These are phyloP conservation scores for Fusarium sp. DNA, from an alignment of 2,329 filamentous ascomycete genomes.

Conservation along the genomic window DNA sequence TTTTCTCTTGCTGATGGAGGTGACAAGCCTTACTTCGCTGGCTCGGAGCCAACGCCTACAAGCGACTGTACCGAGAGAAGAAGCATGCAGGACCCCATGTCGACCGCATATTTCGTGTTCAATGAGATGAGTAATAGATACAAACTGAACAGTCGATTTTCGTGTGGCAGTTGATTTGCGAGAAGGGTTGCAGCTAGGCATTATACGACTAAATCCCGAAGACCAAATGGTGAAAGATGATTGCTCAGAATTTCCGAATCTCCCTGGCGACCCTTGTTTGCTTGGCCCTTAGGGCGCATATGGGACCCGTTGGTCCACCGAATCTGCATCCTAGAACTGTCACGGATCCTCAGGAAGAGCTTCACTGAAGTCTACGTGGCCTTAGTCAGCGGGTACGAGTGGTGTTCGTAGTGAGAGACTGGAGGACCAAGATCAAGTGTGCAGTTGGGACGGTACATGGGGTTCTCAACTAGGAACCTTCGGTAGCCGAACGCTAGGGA, in stretches of 20 bases:
- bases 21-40: not conserved
- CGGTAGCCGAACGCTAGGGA: not conserved
- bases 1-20: not conserved
- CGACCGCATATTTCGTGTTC: not conserved
- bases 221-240: not conserved
- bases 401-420: not conserved
- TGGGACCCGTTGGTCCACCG: not conserved
- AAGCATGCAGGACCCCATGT: not conserved
- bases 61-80: not conserved
- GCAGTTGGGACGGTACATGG: not conserved
- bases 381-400: not conserved
- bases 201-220: not conserved
- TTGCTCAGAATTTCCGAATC: conserved; percentile 1
- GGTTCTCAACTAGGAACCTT: not conserved
- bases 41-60: not conserved
- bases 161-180: not conserved
- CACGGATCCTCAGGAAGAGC: not conserved
- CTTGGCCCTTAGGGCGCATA: not conserved
- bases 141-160: not conserved
- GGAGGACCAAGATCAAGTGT: not conserved
- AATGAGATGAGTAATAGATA: not conserved
- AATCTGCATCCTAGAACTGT: not conserved
- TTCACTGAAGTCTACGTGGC: not conserved
- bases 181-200: not conserved
- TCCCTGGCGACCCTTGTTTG: not conserved